phyloP scores from a whole-genome alignment of 179 eudicot genomes.

The Camellia oleifera region DNA sequence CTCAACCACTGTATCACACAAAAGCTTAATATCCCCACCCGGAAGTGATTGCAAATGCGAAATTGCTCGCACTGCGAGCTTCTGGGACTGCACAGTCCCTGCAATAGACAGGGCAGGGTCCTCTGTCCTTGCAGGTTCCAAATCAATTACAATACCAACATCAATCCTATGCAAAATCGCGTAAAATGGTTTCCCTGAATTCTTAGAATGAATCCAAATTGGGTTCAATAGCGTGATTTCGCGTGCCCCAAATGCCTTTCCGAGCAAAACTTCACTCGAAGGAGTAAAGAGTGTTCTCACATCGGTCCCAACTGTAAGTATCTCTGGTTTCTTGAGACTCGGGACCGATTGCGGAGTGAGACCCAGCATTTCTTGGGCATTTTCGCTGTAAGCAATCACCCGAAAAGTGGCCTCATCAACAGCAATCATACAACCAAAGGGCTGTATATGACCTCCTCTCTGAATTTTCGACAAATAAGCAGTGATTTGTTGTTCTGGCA shows the following conservation, averaged over 20 bases:
- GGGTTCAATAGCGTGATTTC: slow-evolving; percentile 80
- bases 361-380: slow-evolving; percentile 65
- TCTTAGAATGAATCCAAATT: slow-evolving; percentile 78
- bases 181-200: slow-evolving; percentile 77
- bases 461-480: slow-evolving; percentile 82
- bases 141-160: slow-evolving; percentile 93
- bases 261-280: slow-evolving; percentile 53
- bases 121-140: slow-evolving; percentile 89
- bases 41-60: slow-evolving; percentile 87
- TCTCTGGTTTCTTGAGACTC: slow-evolving; percentile 39
- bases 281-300: slow-evolving; percentile 64
- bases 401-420: slow-evolving; percentile 52
- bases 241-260: slow-evolving; percentile 68
- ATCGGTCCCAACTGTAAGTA: slow-evolving; percentile 65
- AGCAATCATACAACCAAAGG: slow-evolving; percentile 87
- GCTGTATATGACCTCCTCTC: slow-evolving; percentile 86
- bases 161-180: slow-evolving; percentile 93
- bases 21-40: slow-evolving; percentile 76
- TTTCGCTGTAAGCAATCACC: slow-evolving; percentile 72
- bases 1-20: slow-evolving; percentile 88
- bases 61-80: slow-evolving; percentile 85
- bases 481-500: slow-evolving; percentile 75
- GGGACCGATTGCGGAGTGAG: slow-evolving; percentile 68
- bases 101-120: slow-evolving; percentile 91
- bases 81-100: slow-evolving; percentile 97